Evolutionary conservation across 352 stramenopile genomes (phyloP), one percentile per base, ranked within the genome.

Genomic region (Blastocystis sp.): DNA sequence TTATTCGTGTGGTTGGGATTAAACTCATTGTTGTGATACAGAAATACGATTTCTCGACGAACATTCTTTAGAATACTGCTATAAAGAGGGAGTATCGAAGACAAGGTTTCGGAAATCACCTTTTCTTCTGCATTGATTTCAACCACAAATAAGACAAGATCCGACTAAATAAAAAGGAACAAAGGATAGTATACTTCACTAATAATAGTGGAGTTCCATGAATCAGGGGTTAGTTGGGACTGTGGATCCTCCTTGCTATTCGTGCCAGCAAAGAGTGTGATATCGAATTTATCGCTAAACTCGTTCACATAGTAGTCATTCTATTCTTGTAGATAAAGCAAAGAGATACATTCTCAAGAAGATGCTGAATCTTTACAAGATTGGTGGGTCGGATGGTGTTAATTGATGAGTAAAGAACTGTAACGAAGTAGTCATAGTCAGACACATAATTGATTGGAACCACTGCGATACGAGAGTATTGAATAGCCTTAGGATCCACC

Each of bases 1-100:
- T 91, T 75, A 24, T 76, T 64, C 1, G 89, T 91, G 39, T 82
- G 54, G 45, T 90, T 85, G 3, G 89, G 89, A 55, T 76, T 68
- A 39, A 47, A 65, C 34, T 75, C 16, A 63, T 64, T 68, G 53
- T 90, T 76, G 45, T 78, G 45, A 37, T 90, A 87, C 59, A 91
- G 43, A 30, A 91, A 87, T 50, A 91, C 89, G 7, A 91, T 45
- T 63, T 91, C 89, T 24, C 47, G 73, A 3, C 53, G 20, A 0
- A 66, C 56, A 30, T 85, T 85, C 43, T 39, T 8, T 5, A 68
- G 30, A 30, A 50, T 16, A 11, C 16, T 47, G 37, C 7, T 54
- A n/a, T 85, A 85, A 2, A 20, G 20, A 37, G 59, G 53, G 37
- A 85, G 53, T 13, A 18, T 54, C 16, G 18, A 39, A 39, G 65